Percentiles rank a stretch among this genome's conserved stretches.
phyloP scores from a whole-genome alignment of 2,329 filamentous ascomycete species.

The Botrytis cinerea region DNA sequence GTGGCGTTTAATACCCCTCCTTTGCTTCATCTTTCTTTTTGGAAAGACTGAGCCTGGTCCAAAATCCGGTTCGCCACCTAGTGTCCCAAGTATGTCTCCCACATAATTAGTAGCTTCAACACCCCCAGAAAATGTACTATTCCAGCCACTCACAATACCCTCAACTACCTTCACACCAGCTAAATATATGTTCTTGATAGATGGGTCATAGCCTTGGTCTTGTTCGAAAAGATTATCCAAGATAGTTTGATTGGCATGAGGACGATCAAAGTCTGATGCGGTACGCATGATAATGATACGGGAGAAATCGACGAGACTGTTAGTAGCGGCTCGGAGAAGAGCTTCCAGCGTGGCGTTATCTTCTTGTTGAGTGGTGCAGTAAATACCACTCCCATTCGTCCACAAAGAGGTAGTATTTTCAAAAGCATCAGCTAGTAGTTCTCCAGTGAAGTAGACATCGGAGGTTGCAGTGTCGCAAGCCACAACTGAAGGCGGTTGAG shows the following conservation, averaged over 20 bases:
- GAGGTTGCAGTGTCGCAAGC: slow-evolving; percentile 67
- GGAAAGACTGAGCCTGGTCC: slow-evolving; percentile 11
- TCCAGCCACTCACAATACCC: slow-evolving; percentile 61
- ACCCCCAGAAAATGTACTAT: slow-evolving; percentile 56
- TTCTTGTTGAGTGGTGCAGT: slow-evolving; percentile 71
- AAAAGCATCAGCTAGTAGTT: slow-evolving; percentile 59
- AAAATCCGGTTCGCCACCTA: slow-evolving; percentile 51
- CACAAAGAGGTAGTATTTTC: slow-evolving; percentile 61
- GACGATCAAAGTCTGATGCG: slow-evolving; percentile 70
- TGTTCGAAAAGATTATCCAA: slow-evolving; percentile 54
- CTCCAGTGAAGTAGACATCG: slow-evolving; percentile 71
- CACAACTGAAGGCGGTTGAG: slow-evolving; percentile 40
- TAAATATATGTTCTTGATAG: slow-evolving; percentile 63
- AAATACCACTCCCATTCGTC: slow-evolving; percentile 66
- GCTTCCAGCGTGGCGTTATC: slow-evolving; percentile 69
- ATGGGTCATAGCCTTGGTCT: slow-evolving; percentile 55
- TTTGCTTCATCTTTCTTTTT: slow-evolving; percentile 16
- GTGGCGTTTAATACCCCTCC: neutral
- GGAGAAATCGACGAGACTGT: slow-evolving; percentile 61
- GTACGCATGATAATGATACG: slow-evolving; percentile 67
- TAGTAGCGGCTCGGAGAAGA: slow-evolving; percentile 58
- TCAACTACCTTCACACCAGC: slow-evolving; percentile 65
- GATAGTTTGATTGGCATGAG: slow-evolving; percentile 56
- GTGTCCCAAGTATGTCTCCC: slow-evolving; percentile 68
- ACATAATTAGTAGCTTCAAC: slow-evolving; percentile 63